phyloP scores from a whole-genome alignment of 495 filamentous ascomycete genomes.

The Penicillium verhagenii region DNA sequence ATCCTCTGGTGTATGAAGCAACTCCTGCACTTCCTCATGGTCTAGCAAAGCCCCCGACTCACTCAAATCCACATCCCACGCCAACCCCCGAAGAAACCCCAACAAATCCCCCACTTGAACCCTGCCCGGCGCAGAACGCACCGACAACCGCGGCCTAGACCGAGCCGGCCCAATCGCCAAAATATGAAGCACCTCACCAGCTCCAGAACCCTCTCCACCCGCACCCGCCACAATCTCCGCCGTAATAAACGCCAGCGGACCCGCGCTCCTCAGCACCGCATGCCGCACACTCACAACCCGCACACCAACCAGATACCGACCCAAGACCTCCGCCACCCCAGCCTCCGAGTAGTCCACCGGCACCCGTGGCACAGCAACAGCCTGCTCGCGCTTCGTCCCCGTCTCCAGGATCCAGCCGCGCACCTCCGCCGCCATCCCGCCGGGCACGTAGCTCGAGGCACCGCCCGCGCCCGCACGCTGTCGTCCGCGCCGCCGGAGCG shows the following conservation, averaged over 20 bases:
- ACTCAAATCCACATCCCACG: constrained; percentile 35
- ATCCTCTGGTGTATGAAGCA: neutral
- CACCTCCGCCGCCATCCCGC: constrained; percentile 44
- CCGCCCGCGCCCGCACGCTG: constrained; percentile 20
- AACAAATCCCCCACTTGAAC: constrained; percentile 27
- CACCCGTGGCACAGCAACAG: too few relatives aligned
- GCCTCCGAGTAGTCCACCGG: neutral
- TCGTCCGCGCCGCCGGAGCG: constrained; percentile 32
- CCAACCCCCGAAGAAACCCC: constrained; percentile 33
- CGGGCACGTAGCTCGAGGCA: constrained; percentile 29
- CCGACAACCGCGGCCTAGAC: constrained; percentile 6
- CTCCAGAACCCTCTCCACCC: neutral
- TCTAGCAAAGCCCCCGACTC: neutral
- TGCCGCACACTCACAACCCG: constrained; percentile 21
- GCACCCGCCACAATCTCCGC: constrained; percentile 7
- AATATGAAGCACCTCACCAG: constrained; percentile 22
- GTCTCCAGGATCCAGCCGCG: constrained; percentile 47
- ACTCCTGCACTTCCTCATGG: neutral
- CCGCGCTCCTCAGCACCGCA: constrained; percentile 25
- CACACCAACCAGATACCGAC: constrained; percentile 23
- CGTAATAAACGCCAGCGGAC: constrained; percentile 31
- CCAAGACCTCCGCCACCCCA: neutral
- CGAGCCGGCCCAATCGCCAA: constrained; percentile 34
- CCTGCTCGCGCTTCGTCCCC: constrained; percentile 34
- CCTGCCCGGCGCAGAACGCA: neutral